Evolutionary conservation across 116 monocot genomes (phyloP).

Genomic region (Dioscorea cayenensis): DNA sequence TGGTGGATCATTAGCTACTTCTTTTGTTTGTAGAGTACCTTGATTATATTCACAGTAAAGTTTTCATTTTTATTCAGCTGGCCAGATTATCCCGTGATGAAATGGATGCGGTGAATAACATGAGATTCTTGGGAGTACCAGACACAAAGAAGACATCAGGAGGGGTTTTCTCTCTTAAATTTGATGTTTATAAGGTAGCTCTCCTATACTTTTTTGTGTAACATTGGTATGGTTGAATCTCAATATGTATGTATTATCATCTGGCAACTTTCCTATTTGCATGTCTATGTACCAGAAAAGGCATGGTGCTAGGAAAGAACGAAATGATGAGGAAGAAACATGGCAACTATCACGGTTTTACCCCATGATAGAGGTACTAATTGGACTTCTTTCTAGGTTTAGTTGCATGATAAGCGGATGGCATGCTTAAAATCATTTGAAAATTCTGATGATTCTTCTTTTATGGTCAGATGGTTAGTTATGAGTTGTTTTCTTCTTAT

Average conservation of each 20-base stretch:
- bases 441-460: neutral
- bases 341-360: conserved; percentile 90
- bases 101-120: conserved; percentile 69
- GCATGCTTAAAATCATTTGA: neutral
- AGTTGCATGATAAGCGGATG: neutral
- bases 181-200: conserved; percentile 64
- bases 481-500: neutral
- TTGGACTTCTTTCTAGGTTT: neutral
- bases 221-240: neutral
- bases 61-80: conserved; percentile 42
- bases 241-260: neutral
- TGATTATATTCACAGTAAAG: neutral
- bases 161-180: conserved; percentile 73
- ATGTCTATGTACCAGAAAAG: conserved; percentile 57
- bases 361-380: conserved; percentile 79
- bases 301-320: conserved; percentile 72
- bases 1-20: too few species aligned
- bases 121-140: conserved; percentile 66
- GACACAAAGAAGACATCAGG: conserved; percentile 60
- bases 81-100: conserved; percentile 77
- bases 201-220: neutral
- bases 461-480: neutral
- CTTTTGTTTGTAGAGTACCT: too few species aligned
- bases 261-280: neutral
- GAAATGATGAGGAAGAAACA: conserved; percentile 53